Evolutionary conservation across 1,284 basidiomycete genomes (phyloP).

Genomic region (Puccinia hordei): DNA sequence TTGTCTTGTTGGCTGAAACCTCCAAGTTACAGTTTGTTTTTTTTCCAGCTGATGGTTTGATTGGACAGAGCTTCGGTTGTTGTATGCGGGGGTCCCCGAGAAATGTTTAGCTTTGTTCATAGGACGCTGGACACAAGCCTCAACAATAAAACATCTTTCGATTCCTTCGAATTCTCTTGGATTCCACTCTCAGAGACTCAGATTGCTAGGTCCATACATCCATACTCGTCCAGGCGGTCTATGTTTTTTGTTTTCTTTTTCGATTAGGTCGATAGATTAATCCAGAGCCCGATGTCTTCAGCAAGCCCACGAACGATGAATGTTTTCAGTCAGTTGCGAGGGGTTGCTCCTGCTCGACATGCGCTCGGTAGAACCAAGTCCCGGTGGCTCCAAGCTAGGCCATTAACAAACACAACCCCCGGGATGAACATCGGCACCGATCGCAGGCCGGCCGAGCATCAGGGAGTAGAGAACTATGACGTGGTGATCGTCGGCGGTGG

Average conservation of each 20-base stretch:
- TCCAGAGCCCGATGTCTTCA: neutral
- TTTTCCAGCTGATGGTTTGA: too few species aligned
- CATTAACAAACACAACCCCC: neutral
- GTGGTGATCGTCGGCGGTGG: constrained; percentile 93
- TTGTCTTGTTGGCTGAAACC: too few species aligned
- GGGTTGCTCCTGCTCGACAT: neutral
- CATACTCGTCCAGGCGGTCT: too few species aligned
- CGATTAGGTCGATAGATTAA: too few species aligned
- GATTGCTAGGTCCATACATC: neutral
- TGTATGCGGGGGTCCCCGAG: neutral
- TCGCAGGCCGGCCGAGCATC: neutral
- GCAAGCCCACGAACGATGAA: neutral
- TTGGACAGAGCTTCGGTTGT: neutral
- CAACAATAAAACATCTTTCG: too few species aligned
- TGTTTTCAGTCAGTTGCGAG: neutral
- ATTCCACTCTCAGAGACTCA: too few species aligned
- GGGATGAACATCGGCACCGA: neutral
- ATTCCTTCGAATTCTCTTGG: too few species aligned
- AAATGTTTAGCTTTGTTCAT: neutral
- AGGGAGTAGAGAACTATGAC: constrained; percentile 62
- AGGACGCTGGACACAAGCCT: too few species aligned
- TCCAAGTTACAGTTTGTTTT: too few species aligned
- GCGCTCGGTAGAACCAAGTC: neutral
- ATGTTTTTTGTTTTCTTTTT: too few species aligned
- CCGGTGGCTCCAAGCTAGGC: neutral